phyloP scores from a whole-genome alignment of 768 basidiomycete genomes.

The Mycena kentingensis region DNA sequence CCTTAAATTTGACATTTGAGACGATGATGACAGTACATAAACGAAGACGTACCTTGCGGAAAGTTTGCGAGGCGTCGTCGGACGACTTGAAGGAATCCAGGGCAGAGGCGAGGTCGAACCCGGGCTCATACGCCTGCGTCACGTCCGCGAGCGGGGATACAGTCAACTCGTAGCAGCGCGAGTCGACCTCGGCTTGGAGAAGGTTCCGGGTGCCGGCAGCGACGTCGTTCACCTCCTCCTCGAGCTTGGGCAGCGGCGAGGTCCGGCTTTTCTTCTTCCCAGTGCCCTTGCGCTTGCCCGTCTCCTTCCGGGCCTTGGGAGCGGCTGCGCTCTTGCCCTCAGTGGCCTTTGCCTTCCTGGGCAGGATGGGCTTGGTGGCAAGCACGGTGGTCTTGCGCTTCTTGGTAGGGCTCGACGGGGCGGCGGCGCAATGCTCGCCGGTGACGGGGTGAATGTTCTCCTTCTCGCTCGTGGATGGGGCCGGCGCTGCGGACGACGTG shows the following conservation, averaged over 20 bases:
- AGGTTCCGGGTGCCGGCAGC: constrained; percentile 27
- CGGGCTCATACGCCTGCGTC: constrained; percentile 63
- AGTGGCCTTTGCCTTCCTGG: constrained; percentile 49
- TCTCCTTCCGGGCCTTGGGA: constrained; percentile 38
- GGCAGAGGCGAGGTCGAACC: constrained; percentile 26
- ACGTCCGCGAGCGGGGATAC: constrained; percentile 80
- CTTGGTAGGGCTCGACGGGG: constrained; percentile 43
- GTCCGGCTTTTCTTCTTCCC: constrained; percentile 45
- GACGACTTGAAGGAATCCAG: constrained; percentile 34
- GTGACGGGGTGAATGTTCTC: constrained; percentile 80
- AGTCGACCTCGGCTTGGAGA: constrained; percentile 60
- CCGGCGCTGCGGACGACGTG: constrained; percentile 35
- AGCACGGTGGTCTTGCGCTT: constrained; percentile 68
- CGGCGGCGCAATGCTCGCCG: constrained; percentile 55
- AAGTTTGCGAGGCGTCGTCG: constrained; percentile 40
- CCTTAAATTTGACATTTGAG: constrained; percentile 37
- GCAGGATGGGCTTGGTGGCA: constrained; percentile 49
- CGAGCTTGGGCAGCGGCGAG: constrained; percentile 65
- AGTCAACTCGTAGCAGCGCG: constrained; percentile 79
- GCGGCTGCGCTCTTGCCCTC: constrained; percentile 41
- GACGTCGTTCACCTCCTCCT: constrained; percentile 44
- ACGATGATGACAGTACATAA: constrained; percentile 15
- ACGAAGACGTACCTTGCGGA: constrained; percentile 48
- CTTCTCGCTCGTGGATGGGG: constrained; percentile 56
- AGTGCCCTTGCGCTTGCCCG: constrained; percentile 40